Evolutionary conservation across 163 green algal species (phyloP).

Genomic region (Volvox carteri): DNA sequence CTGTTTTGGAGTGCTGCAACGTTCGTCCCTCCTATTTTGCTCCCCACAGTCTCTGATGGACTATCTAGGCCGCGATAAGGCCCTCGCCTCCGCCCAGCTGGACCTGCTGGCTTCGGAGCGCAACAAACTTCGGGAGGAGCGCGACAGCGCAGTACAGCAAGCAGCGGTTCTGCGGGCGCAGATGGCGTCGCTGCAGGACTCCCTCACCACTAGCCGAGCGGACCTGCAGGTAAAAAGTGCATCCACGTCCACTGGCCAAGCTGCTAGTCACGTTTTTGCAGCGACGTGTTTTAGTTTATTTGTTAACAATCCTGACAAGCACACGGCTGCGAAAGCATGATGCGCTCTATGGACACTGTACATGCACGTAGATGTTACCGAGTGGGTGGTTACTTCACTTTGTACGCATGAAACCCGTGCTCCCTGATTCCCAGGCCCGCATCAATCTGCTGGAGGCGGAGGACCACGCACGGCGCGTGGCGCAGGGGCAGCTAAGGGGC

Average conservation of each 20-base stretch:
- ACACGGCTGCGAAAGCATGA: too few relatives aligned
- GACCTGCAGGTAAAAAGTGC: conserved; percentile 66
- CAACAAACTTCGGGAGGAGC: conserved; percentile 58
- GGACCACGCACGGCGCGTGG: conserved; percentile 53
- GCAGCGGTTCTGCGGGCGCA: conserved; percentile 58
- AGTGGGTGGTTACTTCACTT: too few relatives aligned
- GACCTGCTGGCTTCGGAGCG: conserved; percentile 53
- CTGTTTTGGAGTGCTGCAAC: too few relatives aligned
- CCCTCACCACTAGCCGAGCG: conserved; percentile 40
- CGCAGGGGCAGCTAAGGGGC: conserved; percentile 51
- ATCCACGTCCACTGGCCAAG: too few relatives aligned
- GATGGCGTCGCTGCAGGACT: conserved; percentile 55
- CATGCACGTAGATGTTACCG: too few relatives aligned
- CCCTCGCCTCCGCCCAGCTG: conserved; percentile 61
- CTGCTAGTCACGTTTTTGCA: too few relatives aligned
- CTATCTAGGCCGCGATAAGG: conserved; percentile 67
- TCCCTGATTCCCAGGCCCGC: conserved; percentile 37
- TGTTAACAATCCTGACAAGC: too few relatives aligned
- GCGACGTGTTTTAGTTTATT: too few relatives aligned
- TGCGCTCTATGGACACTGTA: too few relatives aligned
- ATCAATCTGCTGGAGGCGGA: conserved; percentile 61
- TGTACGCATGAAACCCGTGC: too few relatives aligned
- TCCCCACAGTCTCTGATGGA: conserved; percentile 63
- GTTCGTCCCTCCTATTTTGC: not conserved
- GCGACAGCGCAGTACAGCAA: conserved; percentile 46